Percentiles rank a stretch among this genome's conserved stretches.
phyloP scores from a whole-genome alignment of 23 red algal genomes.

The Porphyridium purpureum region DNA sequence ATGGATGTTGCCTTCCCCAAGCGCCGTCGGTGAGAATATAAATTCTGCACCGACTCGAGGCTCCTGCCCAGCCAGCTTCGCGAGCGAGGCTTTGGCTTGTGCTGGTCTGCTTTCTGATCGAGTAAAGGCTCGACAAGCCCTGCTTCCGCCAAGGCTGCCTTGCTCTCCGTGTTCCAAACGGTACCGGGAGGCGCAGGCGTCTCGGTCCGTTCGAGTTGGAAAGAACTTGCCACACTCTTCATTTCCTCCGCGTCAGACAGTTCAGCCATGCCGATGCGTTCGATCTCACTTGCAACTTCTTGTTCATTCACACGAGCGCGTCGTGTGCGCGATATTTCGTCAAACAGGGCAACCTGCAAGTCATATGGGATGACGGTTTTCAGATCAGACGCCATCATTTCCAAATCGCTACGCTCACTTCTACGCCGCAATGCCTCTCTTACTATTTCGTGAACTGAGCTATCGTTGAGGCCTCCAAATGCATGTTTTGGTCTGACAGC shows the following conservation, averaged over 20 bases:
- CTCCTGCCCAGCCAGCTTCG: background rate
- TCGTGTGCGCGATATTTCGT: too few species aligned
- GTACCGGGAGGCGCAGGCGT: background rate
- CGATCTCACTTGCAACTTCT: background rate
- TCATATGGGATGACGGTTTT: constrained; percentile 6
- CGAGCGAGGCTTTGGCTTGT: background rate
- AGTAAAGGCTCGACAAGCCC: too few species aligned
- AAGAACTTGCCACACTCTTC: background rate
- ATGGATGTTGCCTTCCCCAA: background rate
- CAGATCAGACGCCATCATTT: background rate
- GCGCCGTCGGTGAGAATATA: too few species aligned
- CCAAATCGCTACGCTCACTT: too few species aligned
- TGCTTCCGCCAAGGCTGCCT: background rate
- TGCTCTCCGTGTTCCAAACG: background rate
- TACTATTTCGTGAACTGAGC: too few species aligned
- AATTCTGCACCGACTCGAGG: background rate
- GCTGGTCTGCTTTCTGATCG: too few species aligned
- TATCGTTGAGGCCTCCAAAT: too few species aligned
- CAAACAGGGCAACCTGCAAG: background rate
- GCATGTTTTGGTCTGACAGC: too few species aligned
- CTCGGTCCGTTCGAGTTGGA: background rate
- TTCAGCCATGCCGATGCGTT: background rate
- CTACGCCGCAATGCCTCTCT: too few species aligned
- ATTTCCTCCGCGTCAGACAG: background rate
- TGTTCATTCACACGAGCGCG: too few species aligned